Evolutionary conservation across 2,329 filamentous ascomycete genomes (phyloP).

Genomic region (Pseudogymnoascus sp.): DNA sequence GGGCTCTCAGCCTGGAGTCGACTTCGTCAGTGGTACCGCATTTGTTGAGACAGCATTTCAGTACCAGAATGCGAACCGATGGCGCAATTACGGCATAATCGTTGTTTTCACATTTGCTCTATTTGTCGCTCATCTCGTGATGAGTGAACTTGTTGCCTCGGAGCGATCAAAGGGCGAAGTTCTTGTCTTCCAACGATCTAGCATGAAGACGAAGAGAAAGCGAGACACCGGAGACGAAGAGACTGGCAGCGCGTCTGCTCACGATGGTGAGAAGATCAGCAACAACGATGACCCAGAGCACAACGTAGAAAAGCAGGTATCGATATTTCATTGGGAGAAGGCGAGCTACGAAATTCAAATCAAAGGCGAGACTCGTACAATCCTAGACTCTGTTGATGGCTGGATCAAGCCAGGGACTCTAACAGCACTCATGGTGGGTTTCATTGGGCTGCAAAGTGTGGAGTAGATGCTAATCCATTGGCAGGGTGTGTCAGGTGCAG

Average conservation of each 20-base stretch:
- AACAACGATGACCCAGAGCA: conserved; percentile 18
- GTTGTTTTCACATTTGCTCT: conserved; percentile 27
- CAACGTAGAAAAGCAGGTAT: conserved; percentile 36
- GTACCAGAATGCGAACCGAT: conserved; percentile 43
- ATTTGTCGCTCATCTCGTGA: conserved; percentile 31
- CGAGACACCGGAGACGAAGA: conserved; percentile 8
- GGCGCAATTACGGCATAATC: conserved; percentile 51
- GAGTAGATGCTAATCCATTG: not conserved
- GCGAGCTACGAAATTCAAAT: conserved; percentile 60
- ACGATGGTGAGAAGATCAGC: not conserved
- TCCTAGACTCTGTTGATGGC: conserved; percentile 72
- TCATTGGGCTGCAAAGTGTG: not conserved
- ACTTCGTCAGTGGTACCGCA: conserved; percentile 44
- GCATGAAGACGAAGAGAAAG: conserved; percentile 15
- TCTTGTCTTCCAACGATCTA: conserved; percentile 37
- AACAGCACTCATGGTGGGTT: conserved; percentile 51
- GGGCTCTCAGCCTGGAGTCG: conserved; percentile 41
- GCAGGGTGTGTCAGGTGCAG: conserved; percentile 49
- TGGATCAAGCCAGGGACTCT: conserved; percentile 67
- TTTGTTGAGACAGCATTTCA: conserved; percentile 45
- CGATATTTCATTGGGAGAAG: conserved; percentile 67
- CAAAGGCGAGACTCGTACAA: conserved; percentile 50
- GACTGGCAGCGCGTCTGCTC: conserved; percentile 1
- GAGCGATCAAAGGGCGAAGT: conserved; percentile 41
- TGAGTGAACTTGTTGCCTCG: conserved; percentile 35